phyloP scores from a whole-genome alignment of 1,139 yeast species.

The Debaryomyces singareniensis region DNA sequence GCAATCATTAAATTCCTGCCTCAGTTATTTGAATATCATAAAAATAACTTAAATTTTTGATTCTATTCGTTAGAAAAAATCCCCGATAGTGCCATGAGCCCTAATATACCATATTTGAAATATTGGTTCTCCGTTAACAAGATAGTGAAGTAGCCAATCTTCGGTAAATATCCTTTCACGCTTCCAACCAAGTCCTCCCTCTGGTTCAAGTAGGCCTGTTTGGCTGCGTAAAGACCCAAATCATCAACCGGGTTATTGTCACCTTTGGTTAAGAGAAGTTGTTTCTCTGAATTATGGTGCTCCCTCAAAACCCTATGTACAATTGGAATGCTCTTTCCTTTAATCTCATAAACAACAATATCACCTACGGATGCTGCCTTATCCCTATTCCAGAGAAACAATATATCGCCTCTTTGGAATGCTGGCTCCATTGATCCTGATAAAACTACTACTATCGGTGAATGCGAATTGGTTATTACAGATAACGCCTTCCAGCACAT shows the following conservation, averaged over 20 bases:
- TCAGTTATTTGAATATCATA: no score
- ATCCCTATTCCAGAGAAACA: slow-evolving; percentile 86
- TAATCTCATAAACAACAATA: slow-evolving; percentile 87
- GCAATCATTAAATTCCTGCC: no score
- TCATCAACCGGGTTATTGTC: slow-evolving; percentile 95
- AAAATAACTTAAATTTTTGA: no score
- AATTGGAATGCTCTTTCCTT: slow-evolving; percentile 79
- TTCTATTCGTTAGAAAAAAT: slow-evolving; percentile 40
- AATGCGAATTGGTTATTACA: slow-evolving; percentile 72
- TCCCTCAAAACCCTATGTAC: slow-evolving; percentile 92
- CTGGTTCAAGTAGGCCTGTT: slow-evolving; percentile 71
- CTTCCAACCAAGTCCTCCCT: slow-evolving; percentile 79
- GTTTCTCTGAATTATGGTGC: slow-evolving; percentile 55
- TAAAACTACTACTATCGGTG: slow-evolving; percentile 93
- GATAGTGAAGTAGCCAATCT: slow-evolving; percentile 85
- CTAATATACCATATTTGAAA: slow-evolving; percentile 66
- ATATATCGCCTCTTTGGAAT: slow-evolving; percentile 93
- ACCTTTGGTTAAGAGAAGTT: slow-evolving; percentile 85
- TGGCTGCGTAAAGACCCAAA: slow-evolving; percentile 72
- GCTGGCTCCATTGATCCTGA: slow-evolving; percentile 99
- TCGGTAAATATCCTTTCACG: slow-evolving; percentile 89
- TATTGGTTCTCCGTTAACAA: slow-evolving; percentile 84
- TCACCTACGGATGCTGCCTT: slow-evolving; percentile 75
- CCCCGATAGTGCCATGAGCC: slow-evolving; percentile 56
- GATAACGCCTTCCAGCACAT: slow-evolving; percentile 88